phyloP scores from a whole-genome alignment of 2,329 filamentous ascomycete species.

The Diplodia sapinea region DNA sequence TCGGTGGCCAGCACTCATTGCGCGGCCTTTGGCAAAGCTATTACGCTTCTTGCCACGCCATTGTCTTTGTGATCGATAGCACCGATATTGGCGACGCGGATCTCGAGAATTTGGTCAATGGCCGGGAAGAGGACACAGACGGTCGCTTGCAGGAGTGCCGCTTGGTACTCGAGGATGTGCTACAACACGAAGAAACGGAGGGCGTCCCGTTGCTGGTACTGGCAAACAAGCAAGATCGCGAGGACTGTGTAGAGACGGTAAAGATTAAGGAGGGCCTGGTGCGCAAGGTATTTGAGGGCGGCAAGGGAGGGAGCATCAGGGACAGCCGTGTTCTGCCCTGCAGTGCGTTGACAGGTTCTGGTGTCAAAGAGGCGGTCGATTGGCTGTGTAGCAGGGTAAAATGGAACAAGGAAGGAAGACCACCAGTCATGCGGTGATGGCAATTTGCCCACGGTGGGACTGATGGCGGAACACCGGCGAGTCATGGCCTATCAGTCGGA shows the following conservation, averaged over 20 bases:
- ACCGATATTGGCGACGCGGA: constrained; percentile 88
- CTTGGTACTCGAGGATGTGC: constrained; percentile 84
- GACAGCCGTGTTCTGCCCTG: constrained; percentile 91
- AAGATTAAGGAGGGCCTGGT: constrained; percentile 96
- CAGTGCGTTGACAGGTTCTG: constrained; percentile 81
- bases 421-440: constrained; percentile 84
- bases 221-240: constrained; percentile 96
- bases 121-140: constrained; percentile 37
- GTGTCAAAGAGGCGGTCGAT: constrained; percentile 94
- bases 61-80: constrained; percentile 96
- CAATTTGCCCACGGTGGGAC: background rate
- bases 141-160: constrained; percentile 85
- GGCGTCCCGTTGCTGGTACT: constrained; percentile 91
- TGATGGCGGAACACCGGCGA: background rate
- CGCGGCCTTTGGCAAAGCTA: constrained; percentile 95
- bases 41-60: constrained; percentile 91
- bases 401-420: constrained; percentile 94
- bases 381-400: constrained; percentile 91
- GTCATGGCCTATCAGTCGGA: background rate
- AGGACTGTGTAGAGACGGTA: constrained; percentile 97
- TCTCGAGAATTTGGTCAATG: constrained; percentile 58
- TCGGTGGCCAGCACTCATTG: constrained; percentile 89
- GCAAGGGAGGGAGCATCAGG: constrained; percentile 82
- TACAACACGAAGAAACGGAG: constrained; percentile 85
- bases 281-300: constrained; percentile 92